phyloP scores from a whole-genome alignment of 2,329 filamentous ascomycete genomes.

The Exophiala viscosa region DNA sequence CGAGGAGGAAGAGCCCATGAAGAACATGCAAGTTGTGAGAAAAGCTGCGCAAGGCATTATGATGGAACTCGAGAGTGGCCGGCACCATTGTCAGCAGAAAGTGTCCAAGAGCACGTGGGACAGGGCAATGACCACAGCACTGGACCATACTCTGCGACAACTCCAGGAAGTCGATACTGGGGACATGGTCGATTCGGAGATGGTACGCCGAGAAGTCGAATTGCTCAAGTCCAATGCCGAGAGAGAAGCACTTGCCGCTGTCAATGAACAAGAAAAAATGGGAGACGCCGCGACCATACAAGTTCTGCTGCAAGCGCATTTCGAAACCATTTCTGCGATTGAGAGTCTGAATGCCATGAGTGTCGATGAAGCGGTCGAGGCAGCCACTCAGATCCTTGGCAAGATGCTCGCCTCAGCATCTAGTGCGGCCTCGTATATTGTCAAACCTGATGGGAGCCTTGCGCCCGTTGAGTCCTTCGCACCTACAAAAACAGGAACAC shows the following conservation, averaged over 20 bases:
- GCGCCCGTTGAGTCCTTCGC: constrained; percentile 58
- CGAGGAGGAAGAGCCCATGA: constrained; percentile 63
- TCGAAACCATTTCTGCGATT: constrained; percentile 82
- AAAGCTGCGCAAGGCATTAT: constrained; percentile 87
- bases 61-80: constrained; percentile 80
- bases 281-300: constrained; percentile 77
- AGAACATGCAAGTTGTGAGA: constrained; percentile 69
- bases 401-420: constrained; percentile 75
- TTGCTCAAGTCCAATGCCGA: constrained; percentile 78
- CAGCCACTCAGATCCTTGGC: constrained; percentile 72
- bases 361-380: constrained; percentile 75
- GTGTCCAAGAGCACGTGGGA: constrained; percentile 82
- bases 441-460: constrained; percentile 79
- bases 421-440: constrained; percentile 71
- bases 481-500: constrained; percentile 68
- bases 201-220: constrained; percentile 76
- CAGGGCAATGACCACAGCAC: constrained; percentile 76
- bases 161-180: constrained; percentile 66
- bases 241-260: constrained; percentile 70
- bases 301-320: constrained; percentile 80
- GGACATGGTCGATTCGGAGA: constrained; percentile 66
- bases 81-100: constrained; percentile 85
- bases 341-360: constrained; percentile 77
- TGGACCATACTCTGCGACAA: constrained; percentile 79
- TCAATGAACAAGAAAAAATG: constrained; percentile 78